Base-by-base conservation (phyloP, 768 basidiomycete species). In the Collybiopsis confluens region DNA sequence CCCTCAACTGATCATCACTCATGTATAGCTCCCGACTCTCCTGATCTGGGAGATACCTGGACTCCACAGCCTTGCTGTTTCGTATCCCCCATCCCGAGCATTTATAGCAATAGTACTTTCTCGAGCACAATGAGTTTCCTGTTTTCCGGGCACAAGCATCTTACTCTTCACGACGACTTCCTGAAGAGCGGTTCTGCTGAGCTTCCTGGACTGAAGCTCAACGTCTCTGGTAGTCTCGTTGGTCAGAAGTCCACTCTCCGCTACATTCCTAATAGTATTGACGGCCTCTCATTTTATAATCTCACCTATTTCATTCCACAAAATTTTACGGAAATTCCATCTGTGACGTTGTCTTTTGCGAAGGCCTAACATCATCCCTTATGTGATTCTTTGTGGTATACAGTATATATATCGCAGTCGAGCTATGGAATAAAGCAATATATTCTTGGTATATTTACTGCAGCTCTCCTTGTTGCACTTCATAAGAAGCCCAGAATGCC, bases 231-330 rank as follows among this genome's bases (percentile, higher is more conserved):
- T 13, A 69, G 58, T 47, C 59, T 62, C 3, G 52, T 57, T n/a
- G 49, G 21, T 2, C 11, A 26, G 9, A 62, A 63, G 2, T 37
- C 38, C 2, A 37, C 59, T 6, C 47, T 68, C 24, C 37, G 56
- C 5, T 68, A 65, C 50, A 64, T 63, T 1, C 43, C 36, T 20
- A 61, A 56, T 20, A 46, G 54, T 37, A 50, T 68, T 30, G 65
- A 65, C 42, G 59, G 62, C 40, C 30, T 67, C 35, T 20, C 37
- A 28, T 67, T 63, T 45, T 68, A 68, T 41, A 68, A 66, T 51
- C 49, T 68, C 40, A 68, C 67, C 16, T 67, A 59, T 26, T 11
- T 41, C 23, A 55, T 62, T 28, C 58, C 61, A 4, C 58, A 59
- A 56, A 46, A 45, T 10, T 45, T 45, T 11, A 38, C 56, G 13